Evolutionary conservation across 495 filamentous ascomycete genomes (phyloP).

Genomic region (Hypoxylon intermedium): DNA sequence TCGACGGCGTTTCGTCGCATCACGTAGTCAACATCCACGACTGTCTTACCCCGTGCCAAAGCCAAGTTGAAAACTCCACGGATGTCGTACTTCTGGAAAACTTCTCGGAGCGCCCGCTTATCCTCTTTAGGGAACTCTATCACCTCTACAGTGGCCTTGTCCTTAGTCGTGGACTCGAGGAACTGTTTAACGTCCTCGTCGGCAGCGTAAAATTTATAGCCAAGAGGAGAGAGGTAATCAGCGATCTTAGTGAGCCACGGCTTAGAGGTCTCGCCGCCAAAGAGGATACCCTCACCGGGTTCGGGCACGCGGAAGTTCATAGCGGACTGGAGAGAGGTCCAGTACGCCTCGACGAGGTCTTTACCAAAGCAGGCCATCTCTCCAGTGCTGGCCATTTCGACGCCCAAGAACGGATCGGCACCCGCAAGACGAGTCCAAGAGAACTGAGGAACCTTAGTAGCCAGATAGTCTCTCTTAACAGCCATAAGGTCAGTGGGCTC

Average conservation of each 20-base stretch:
- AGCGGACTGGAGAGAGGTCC: constrained; percentile 91
- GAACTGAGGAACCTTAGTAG: constrained; percentile 98
- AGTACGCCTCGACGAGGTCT: constrained; percentile 95
- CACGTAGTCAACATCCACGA: constrained; percentile 93
- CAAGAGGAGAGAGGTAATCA: constrained; percentile 83
- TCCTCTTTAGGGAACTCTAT: constrained; percentile 98
- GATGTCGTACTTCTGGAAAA: constrained; percentile 97
- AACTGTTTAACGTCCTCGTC: constrained; percentile 79
- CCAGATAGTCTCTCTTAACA: constrained; percentile 85
- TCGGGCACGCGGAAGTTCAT: constrained; percentile 99
- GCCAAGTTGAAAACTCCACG: constrained; percentile 96
- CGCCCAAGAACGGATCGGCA: constrained; percentile 95
- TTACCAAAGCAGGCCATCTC: constrained; percentile 99
- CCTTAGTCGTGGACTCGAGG: constrained; percentile 73
- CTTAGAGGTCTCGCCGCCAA: constrained; percentile 82
- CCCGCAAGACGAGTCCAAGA: constrained; percentile 98
- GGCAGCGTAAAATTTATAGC: constrained; percentile 92
- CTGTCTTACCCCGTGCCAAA: constrained; percentile 78
- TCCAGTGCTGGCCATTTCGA: constrained; percentile 96
- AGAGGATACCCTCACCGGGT: constrained; percentile 90
- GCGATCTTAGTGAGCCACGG: constrained; percentile 72
- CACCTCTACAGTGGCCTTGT: constrained; percentile 75
- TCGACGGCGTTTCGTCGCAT: constrained; percentile 98
- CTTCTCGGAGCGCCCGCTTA: constrained; percentile 91
- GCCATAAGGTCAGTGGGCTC: constrained; percentile 89